Percentiles rank a stretch among this genome's conserved stretches.
Conservation (phyloP, 2,329 filamentous ascomycete genomes). For the Pleomassaria siparia region DNA sequence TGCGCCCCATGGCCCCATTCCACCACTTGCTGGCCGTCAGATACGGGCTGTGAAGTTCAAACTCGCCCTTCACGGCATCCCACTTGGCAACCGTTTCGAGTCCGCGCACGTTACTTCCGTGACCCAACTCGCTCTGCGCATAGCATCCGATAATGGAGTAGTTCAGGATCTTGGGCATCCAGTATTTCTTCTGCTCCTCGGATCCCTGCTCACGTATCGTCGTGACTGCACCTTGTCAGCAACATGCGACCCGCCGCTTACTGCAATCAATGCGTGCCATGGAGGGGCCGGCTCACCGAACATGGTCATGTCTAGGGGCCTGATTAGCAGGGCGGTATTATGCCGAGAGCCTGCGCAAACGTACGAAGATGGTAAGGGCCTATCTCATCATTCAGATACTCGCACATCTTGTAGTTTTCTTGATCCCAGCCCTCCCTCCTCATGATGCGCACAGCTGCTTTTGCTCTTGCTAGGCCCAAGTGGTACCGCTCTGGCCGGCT, state of each 20-base stretch:
- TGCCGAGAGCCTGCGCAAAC: too few relatives aligned
- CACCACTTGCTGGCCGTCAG: slow-evolving; percentile 58
- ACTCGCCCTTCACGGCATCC: slow-evolving; percentile 49
- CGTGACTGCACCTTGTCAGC: slow-evolving; percentile 26
- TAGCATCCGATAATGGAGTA: slow-evolving; percentile 57
- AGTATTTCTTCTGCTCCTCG: slow-evolving; percentile 51
- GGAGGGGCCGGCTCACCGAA: slow-evolving; percentile 44
- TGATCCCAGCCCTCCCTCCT: slow-evolving; percentile 51
- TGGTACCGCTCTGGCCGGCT: slow-evolving; percentile 56
- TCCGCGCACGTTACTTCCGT: slow-evolving; percentile 56
- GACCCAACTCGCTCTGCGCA: slow-evolving; percentile 55
- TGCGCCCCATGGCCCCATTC: slow-evolving; percentile 56
- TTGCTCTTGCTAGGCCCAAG: slow-evolving; percentile 55
- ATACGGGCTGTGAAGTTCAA: slow-evolving; percentile 54
- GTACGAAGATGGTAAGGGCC: slow-evolving; percentile 50
- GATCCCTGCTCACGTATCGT: slow-evolving; percentile 55
- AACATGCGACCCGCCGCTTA: slow-evolving; percentile 11
- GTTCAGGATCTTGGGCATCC: slow-evolving; percentile 52
- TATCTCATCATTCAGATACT: slow-evolving; percentile 57
- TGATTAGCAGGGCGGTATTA: background rate
- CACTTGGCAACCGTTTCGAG: slow-evolving; percentile 53
- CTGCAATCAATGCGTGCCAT: slow-evolving; percentile 10
- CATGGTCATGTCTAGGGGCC: slow-evolving; percentile 51
- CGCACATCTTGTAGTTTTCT: slow-evolving; percentile 55
- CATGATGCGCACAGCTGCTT: slow-evolving; percentile 50